Percentiles rank a stretch among this genome's conserved stretches.
Conservation (phyloP, 345 rosid species). For the Rhodamnia rubescens region DNA sequence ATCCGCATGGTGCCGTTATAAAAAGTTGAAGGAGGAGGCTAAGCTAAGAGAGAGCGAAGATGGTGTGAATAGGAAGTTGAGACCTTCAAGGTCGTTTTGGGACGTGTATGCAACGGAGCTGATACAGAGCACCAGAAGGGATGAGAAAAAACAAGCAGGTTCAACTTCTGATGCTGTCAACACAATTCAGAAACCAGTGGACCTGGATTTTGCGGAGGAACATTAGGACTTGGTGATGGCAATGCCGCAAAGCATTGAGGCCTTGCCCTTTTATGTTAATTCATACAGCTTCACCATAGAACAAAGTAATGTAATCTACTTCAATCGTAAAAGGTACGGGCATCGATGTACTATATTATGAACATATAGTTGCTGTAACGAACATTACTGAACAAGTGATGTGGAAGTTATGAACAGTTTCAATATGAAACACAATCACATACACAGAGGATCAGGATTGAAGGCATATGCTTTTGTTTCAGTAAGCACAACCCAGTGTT, state of each 20-base stretch:
- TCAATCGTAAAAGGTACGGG: background rate
- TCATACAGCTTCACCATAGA: background rate
- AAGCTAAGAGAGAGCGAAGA: background rate
- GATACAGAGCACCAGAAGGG: constrained; percentile 6
- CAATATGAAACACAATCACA: background rate
- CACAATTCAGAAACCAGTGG: constrained; percentile 17
- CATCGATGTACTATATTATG: background rate
- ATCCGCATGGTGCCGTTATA: constrained; percentile 13
- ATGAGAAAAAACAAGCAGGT: constrained; percentile 4
- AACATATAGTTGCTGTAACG: background rate
- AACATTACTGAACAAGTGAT: background rate
- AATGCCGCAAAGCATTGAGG: background rate
- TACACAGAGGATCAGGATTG: background rate
- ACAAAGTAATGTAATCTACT: background rate
- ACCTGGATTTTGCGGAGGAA: constrained; percentile 9
- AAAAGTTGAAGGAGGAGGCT: background rate
- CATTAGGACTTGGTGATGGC: background rate
- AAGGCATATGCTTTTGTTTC: background rate
- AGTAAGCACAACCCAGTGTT: background rate
- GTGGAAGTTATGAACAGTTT: background rate
- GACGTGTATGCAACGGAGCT: background rate
- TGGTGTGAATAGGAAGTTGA: background rate
- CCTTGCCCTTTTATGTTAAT: background rate
- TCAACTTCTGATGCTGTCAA: constrained; percentile 2
- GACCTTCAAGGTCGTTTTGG: constrained; percentile 4